Evolutionary conservation across 768 basidiomycete species (phyloP), one percentile per base, ranked within the genome.

Genomic region (Lyophyllum decastes): DNA sequence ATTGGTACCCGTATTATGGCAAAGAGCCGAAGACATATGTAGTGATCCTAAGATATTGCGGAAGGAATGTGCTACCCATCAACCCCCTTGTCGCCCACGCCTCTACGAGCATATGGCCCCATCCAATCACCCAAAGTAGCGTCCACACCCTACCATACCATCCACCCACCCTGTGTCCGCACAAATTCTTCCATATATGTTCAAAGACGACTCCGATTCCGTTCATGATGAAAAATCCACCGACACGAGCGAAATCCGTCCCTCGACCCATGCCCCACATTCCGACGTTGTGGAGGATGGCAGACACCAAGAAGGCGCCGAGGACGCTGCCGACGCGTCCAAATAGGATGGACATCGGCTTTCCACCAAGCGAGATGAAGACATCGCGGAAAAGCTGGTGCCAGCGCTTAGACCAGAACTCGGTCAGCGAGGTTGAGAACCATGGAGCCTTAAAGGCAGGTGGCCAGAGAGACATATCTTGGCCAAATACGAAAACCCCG

Each of bases 351-450:
- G 66, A 66, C 25, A 82, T 50, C 0, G 83, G 82, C 30, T 71
- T 72, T 10, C 73, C 72, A 12, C 86, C 87, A n/a, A 83, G 59
- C 12, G 66, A 69, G 41, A 87, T 69, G 62, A 90, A 89, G 35
- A 69, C 64, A 44, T 84, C 79, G 10, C 87, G 79, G 64, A 88
- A 86, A 5, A 84, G 58, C 62, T 89, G 87, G 61, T 90, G 89
- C 89, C 89, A 90, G n/a, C 80, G 71, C 54, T 59, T 67, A 3
- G 79, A 74, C 89, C 89, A 90, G 55, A 87, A 82, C 22, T 84
- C 79, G 35, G 73, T 68, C n/a, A 90, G 69, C 4, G 86, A 88
- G 2, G 82, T 83, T 0, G 84, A 67, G 10, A 66, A 41, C 80
- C 82, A 89, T 3, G 89, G 89, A 6, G 70, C 50, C 53, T 82